Evolutionary conservation across 306 rosid species (phyloP), one percentile per base, ranked within the genome.

Genomic region (Vigna reflexopilosa): DNA sequence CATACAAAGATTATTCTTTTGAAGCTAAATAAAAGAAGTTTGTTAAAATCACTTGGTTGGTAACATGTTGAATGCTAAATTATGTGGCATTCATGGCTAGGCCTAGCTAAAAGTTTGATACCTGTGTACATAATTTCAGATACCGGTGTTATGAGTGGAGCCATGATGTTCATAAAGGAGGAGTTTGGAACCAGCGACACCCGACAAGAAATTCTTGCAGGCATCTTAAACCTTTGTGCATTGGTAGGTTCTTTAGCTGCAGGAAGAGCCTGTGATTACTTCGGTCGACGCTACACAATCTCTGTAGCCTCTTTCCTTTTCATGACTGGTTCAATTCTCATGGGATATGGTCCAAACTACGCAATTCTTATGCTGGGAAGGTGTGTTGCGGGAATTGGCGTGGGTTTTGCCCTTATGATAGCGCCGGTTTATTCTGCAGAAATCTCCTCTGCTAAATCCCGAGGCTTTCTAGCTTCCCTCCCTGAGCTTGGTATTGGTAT

Each of bases 81-180:
- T 55, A 55, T 55, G 28, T 56, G 26, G 15, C 8, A 15, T 15
- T 47, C 68, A 63, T 63, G 47, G 2, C 24, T 63, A 3, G 47
- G 47, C 6, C 24, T 63, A 16, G 26, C 26, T 17, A 64, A 64
- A 64, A 34, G 1, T 63, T 38, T 64, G 49, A 66, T 66, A 40
- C 71, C 6, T 66, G 50, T 17, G 40, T 12, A 42, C 34, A 16
- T 69, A 67, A 71, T 10, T 77, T 32, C 83, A 91, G 96, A 91
- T 72, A 89, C 94, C 0, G 98, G 96, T 28, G 96, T 93, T 3
- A 93, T 93, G 98, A 89, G 96, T 75, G 98, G 96, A 54, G 98
- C 98, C 22, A 82, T 89, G 93, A 68, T 93, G 68, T 93, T 89
- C 87, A 93, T 93, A 30, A 76, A 93, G 81, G 98, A 93, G 1